Evolutionary conservation across 352 stramenopile genomes (phyloP), one percentile per base, ranked within the genome.

Genomic region (Phytopythium mirpurense): DNA sequence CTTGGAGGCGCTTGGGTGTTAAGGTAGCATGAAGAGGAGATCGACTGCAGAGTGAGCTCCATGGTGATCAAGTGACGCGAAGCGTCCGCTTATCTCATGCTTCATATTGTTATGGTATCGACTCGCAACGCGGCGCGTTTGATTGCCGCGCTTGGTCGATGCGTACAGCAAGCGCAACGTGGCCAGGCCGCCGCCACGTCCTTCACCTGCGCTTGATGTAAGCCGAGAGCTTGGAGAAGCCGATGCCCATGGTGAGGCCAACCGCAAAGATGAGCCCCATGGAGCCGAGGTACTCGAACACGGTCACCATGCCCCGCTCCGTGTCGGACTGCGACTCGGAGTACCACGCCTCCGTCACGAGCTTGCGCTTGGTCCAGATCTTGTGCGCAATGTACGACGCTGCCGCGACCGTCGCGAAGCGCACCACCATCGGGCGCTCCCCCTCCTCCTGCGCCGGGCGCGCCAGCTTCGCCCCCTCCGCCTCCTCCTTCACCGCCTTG

Each of bases 191-290:
- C n/a, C n/a, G n/a, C n/a, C n/a, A n/a, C n/a, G n/a, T n/a, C 23
- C 40, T 31, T 37, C n/a, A 49, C 26, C 41, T 57, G 26, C 59
- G 55, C 47, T 71, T 72, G 44, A 72, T 34, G 61, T 56, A 64
- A 27, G 63, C 69, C n/a, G 63, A 46, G 47, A 68, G 43, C 51
- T 77, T 79, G 38, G 59, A 67, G 48, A 78, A 83, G 45, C 58
- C 51, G 23, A 81, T 43, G 42, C 84, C 84, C 21, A 92, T 66
- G n/a, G 76, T 36, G 29, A 89, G 78, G 19, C 84, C 82, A 14
- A 83, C 57, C 27, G 78, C 64, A 53, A 93, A 91, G 45, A 93
- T 76, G 40, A 81, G 47, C 14, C 84, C 84, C 84, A 93, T 93
- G 29, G 78, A 68, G 36, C 78, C 67, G 37, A 90, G 58, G 59